phyloP scores from a whole-genome alignment of 768 basidiomycete genomes.

The Lactarius deliciosus region DNA sequence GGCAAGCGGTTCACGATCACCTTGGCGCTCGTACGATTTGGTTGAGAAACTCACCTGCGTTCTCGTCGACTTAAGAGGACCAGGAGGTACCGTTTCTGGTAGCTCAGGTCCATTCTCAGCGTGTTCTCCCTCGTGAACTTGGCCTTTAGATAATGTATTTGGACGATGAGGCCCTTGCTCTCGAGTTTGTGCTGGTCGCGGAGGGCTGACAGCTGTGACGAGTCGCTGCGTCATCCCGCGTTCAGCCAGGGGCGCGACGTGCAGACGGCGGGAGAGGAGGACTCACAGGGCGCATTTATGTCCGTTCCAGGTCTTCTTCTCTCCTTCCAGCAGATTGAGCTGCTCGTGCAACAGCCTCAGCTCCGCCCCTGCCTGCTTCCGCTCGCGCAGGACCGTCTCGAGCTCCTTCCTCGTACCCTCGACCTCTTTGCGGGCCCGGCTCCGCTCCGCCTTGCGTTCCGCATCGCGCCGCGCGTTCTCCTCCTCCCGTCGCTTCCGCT shows the following conservation, averaged over 20 bases:
- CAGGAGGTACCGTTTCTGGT: conserved; percentile 89
- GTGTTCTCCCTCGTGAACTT: conserved; percentile 84
- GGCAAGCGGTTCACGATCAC: not conserved
- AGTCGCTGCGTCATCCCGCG: conserved; percentile 43
- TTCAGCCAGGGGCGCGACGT: conserved; percentile 3
- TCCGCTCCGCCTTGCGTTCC: conserved; percentile 49
- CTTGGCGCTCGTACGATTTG: not conserved
- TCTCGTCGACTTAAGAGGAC: conserved; percentile 68
- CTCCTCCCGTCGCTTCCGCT: conserved; percentile 67
- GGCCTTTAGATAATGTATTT: conserved; percentile 89
- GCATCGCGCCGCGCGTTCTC: conserved; percentile 48
- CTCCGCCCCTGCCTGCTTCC: conserved; percentile 67
- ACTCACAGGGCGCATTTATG: conserved; percentile 62
- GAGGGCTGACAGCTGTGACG: conserved; percentile 51
- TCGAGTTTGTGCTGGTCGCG: conserved; percentile 77
- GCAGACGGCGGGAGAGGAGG: not conserved
- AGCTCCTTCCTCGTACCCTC: conserved; percentile 26
- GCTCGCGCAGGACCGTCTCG: conserved; percentile 55
- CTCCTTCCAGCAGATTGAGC: conserved; percentile 23
- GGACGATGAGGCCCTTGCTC: conserved; percentile 86
- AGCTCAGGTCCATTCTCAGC: conserved; percentile 70
- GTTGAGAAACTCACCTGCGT: conserved; percentile 51
- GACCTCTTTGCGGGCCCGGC: conserved; percentile 38
- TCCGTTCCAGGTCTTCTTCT: conserved; percentile 59
- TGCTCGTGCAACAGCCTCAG: conserved; percentile 49